These are phyloP conservation scores for Cruciata laevipes DNA, from an alignment of 257 asterid genomes.

Conservation along the genomic window DNA sequence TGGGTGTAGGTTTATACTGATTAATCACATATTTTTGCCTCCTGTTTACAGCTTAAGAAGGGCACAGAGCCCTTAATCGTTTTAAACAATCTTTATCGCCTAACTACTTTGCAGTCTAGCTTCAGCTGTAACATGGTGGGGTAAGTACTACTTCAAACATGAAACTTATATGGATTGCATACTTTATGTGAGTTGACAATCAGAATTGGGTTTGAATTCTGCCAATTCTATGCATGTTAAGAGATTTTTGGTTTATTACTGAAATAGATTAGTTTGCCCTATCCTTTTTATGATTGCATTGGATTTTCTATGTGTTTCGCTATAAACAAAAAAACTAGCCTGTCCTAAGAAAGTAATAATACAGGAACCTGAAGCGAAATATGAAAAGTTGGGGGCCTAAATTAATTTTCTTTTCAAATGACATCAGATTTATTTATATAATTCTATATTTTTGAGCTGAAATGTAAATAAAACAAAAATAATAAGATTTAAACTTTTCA, in stretches of 20 bases:
- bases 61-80: slow-evolving; percentile 86
- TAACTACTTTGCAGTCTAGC: slow-evolving; percentile 75
- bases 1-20: neutral
- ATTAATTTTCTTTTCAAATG: too few species aligned
- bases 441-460: too few species aligned
- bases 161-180: neutral
- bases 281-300: neutral
- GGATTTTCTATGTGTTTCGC: neutral
- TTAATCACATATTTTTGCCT: neutral
- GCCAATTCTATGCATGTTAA: neutral
- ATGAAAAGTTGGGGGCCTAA: too few species aligned
- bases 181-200: neutral
- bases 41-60: slow-evolving; percentile 67
- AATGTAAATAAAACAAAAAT: too few species aligned
- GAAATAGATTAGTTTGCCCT: neutral
- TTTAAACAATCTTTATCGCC: slow-evolving; percentile 83
- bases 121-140: slow-evolving; percentile 99
- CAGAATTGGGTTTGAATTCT: neutral
- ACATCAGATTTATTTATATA: too few species aligned
- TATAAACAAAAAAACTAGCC: neutral
- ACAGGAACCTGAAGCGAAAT: too few species aligned
- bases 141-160: slow-evolving; percentile 39
- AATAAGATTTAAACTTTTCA: too few species aligned
- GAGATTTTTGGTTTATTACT: neutral
- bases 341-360: too few species aligned